Percentiles rank a stretch among this genome's conserved stretches.
Conservation (phyloP, 768 basidiomycete species). For the Ramaria rubella region DNA sequence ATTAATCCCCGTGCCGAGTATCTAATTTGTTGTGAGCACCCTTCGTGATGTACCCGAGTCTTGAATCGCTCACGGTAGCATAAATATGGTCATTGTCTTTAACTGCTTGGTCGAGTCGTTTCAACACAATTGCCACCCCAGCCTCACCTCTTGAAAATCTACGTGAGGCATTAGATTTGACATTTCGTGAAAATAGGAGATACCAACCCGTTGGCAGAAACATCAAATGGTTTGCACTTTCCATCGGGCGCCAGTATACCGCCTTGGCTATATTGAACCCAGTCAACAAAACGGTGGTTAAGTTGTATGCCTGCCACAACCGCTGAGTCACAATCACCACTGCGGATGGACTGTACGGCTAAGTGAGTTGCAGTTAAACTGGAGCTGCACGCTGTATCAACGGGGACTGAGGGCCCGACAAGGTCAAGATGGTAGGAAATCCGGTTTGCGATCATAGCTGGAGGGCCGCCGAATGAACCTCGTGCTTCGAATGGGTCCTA, state of each 20-base stretch:
- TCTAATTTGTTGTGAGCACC: too few species aligned
- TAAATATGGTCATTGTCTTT: conserved; percentile 13
- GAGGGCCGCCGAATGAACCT: conserved; percentile 30
- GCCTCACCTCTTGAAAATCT: conserved; percentile 12
- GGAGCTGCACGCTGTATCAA: conserved; percentile 15
- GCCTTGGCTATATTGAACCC: conserved; percentile 2
- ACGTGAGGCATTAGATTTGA: not conserved
- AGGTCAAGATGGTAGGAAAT: conserved; percentile 14
- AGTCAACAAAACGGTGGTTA: conserved; percentile 13
- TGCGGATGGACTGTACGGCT: conserved; percentile 14
- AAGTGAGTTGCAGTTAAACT: conserved; percentile 15
- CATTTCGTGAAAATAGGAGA: not conserved
- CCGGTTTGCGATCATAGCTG: conserved; percentile 34
- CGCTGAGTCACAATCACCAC: conserved; percentile 14
- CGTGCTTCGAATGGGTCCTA: conserved; percentile 1
- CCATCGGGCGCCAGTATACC: conserved; percentile 11
- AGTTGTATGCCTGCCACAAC: conserved; percentile 15
- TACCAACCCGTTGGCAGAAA: conserved; percentile 13
- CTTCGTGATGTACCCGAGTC: too few species aligned
- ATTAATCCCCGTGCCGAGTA: conserved; percentile 36
- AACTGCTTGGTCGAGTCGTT: conserved; percentile 11
- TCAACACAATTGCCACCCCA: conserved; percentile 8
- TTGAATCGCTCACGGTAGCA: conserved; percentile 4
- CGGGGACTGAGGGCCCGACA: conserved; percentile 12
- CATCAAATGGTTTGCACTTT: conserved; percentile 15